Evolutionary conservation across 2,329 filamentous ascomycete genomes (phyloP).

Genomic region (Paramyrothecium roridum): DNA sequence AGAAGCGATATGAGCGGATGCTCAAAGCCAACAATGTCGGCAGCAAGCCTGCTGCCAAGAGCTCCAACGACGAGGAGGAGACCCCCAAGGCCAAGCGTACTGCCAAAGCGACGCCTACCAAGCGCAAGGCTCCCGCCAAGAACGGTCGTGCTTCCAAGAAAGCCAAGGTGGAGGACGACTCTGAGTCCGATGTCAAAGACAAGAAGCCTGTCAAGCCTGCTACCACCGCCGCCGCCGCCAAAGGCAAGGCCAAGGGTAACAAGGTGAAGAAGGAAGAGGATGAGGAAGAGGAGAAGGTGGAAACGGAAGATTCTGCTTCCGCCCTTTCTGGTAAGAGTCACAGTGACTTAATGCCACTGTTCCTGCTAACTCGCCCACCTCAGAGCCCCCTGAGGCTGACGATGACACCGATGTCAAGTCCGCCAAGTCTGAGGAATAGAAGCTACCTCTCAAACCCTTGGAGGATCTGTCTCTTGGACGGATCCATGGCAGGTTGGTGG

Average conservation of each 20-base stretch:
- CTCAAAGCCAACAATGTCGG: slow-evolving; percentile 55
- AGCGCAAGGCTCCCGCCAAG: slow-evolving; percentile 22
- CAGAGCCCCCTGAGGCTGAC: slow-evolving; percentile 4
- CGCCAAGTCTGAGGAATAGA: background rate
- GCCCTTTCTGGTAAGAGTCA: slow-evolving; percentile 19
- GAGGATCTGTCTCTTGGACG: background rate
- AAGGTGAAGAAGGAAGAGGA: slow-evolving; percentile 16
- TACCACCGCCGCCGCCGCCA: background rate
- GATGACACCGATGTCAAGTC: background rate
- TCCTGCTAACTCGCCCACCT: too few relatives aligned
- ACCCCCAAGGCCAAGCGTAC: background rate
- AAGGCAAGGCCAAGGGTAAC: slow-evolving; percentile 12
- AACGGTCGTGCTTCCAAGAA: slow-evolving; percentile 21
- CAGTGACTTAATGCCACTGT: background rate
- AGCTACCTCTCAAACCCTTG: background rate
- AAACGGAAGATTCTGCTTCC: slow-evolving; percentile 19
- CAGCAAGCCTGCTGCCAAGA: slow-evolving; percentile 10
- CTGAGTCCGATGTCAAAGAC: slow-evolving; percentile 12
- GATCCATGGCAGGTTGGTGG: too few relatives aligned
- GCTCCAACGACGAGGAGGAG: slow-evolving; percentile 3
- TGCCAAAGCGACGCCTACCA: slow-evolving; percentile 16
- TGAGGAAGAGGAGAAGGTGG: slow-evolving; percentile 18
- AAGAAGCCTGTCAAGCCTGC: slow-evolving; percentile 8
- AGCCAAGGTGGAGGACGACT: slow-evolving; percentile 19
- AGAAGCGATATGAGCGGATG: slow-evolving; percentile 66